These are phyloP conservation scores for Pseudofabraea citricarpa DNA, from an alignment of 2,329 filamentous ascomycete genomes.

Conservation along the genomic window DNA sequence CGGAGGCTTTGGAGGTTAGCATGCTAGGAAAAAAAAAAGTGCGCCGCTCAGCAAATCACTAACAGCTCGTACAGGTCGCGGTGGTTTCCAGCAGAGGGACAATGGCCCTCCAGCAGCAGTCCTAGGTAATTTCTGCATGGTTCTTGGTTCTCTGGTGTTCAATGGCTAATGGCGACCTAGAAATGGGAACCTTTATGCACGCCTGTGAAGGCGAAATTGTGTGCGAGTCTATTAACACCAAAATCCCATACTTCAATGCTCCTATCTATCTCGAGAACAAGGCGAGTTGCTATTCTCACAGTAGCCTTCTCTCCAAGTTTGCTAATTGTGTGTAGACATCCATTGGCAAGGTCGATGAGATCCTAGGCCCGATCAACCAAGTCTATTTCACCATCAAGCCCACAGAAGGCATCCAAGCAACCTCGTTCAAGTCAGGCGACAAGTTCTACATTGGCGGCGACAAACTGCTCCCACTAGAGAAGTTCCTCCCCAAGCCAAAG, in stretches of 20 bases:
- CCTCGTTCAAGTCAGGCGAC: constrained; percentile 92
- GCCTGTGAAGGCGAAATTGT: constrained; percentile 97
- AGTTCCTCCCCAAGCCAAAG: constrained; percentile 95
- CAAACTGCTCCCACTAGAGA: constrained; percentile 91
- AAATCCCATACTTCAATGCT: constrained; percentile 98
- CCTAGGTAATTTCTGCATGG: constrained; percentile 38
- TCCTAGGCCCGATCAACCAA: constrained; percentile 95
- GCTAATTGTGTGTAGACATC: constrained; percentile 50
- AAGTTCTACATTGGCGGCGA: constrained; percentile 95
- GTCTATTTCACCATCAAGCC: constrained; percentile 99
- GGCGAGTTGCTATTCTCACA: constrained; percentile 38
- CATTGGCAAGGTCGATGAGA: constrained; percentile 96
- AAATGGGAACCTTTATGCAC: constrained; percentile 94
- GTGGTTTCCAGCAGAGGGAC: constrained; percentile 55
- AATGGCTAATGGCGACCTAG: constrained; percentile 35
- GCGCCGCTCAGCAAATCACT: too few species aligned
- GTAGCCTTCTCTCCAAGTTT: constrained; percentile 1
- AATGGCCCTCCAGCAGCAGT: constrained; percentile 60
- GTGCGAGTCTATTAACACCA: constrained; percentile 90
- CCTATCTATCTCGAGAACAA: constrained; percentile 99
- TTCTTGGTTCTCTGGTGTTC: neutral
- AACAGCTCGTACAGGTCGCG: constrained; percentile 55
- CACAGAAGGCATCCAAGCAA: constrained; percentile 90
- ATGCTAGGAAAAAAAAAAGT: too few species aligned
- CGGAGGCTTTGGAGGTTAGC: constrained; percentile 35